Evolutionary conservation across 1,284 basidiomycete genomes (phyloP), one percentile per base, ranked within the genome.

Genomic region (Sanghuangporus sanghuang): DNA sequence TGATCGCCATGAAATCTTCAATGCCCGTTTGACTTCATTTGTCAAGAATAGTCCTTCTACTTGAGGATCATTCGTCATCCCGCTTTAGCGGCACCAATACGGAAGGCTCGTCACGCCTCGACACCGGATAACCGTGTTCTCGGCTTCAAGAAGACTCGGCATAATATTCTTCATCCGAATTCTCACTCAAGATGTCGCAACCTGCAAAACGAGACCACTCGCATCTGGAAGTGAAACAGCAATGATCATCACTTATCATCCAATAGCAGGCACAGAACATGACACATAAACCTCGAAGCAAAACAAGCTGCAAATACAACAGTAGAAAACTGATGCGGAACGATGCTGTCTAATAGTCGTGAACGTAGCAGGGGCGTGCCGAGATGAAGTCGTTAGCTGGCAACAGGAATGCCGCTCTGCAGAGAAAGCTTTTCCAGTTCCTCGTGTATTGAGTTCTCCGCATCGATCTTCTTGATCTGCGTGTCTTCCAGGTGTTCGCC

Each of bases 381-480:
- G 49, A 61, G 16, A 23, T 27, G 38, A 53, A 40, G 35, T 50
- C 35, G 46, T 63, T 18, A 63, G 52, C 27, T 50, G 7, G 23
- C 61, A 35, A 57, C 44, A 44, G 57, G 39, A 40, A 63, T 46
- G 3, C 57, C 44, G 21, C 46, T 57, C 44, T 63, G 61, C 23
- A 71, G 70, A 50, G 74, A 80, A 44, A 88, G 75, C 32, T 74
- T 74, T 3, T 74, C 71, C 52, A 98, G 85, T 78, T 97, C 95
- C 72, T 86, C 86, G 68, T 86, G 80, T 69, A 98, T 93, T 68
- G 91, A 89, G 6, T 75, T 82, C 77, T 97, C 95, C 7, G 87
- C 87, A 48, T 95, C 93, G 69, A 98, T 96, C 84, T 98, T 98
- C 81, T 92, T 92, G 68, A 96, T 75, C 77, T 98, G 96, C 27